These are phyloP conservation scores for Marasmius tenuissimus DNA, from an alignment of 1,284 basidiomycete species.

Conservation along the genomic window DNA sequence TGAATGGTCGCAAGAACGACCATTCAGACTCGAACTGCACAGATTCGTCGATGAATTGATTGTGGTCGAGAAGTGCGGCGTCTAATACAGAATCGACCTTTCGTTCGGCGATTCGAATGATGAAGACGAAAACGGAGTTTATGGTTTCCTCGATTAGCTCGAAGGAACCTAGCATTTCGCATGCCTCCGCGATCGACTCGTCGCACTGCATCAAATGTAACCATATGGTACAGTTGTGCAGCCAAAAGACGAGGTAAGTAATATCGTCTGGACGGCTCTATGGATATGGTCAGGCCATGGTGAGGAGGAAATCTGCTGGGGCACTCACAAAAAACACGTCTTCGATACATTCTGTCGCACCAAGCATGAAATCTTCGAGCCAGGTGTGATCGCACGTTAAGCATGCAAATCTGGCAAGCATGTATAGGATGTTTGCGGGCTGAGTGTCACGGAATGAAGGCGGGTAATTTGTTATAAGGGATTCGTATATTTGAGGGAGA, in stretches of 20 bases:
- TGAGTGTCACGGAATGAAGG: slow-evolving; percentile 70
- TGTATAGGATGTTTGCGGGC: slow-evolving; percentile 81
- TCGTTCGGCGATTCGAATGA: slow-evolving; percentile 90
- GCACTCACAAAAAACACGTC: slow-evolving; percentile 84
- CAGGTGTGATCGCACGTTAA: slow-evolving; percentile 84
- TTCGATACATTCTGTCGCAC: slow-evolving; percentile 91
- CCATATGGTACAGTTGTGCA: slow-evolving; percentile 89
- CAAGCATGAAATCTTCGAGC: slow-evolving; percentile 90
- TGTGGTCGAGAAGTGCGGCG: slow-evolving; percentile 80
- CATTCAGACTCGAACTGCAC: slow-evolving; percentile 96
- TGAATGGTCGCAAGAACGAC: slow-evolving; percentile 86
- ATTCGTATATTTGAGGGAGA: slow-evolving; percentile 77
- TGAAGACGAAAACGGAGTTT: slow-evolving; percentile 95
- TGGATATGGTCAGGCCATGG: background rate
- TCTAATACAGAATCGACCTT: slow-evolving; percentile 89
- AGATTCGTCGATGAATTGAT: slow-evolving; percentile 77
- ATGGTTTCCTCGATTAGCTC: slow-evolving; percentile 85
- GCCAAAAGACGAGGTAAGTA: slow-evolving; percentile 89
- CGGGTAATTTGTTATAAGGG: slow-evolving; percentile 73
- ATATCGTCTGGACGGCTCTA: slow-evolving; percentile 85
- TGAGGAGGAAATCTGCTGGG: background rate
- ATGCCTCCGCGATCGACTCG: slow-evolving; percentile 68
- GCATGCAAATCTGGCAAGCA: slow-evolving; percentile 86
- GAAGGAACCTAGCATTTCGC: slow-evolving; percentile 79
- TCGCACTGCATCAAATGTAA: slow-evolving; percentile 90